A percentile compares a stretch with the other conserved stretches of the same genome.
Conservation (phyloP, 805 yeast genomes). For the Hanseniaspora singularis region DNA sequence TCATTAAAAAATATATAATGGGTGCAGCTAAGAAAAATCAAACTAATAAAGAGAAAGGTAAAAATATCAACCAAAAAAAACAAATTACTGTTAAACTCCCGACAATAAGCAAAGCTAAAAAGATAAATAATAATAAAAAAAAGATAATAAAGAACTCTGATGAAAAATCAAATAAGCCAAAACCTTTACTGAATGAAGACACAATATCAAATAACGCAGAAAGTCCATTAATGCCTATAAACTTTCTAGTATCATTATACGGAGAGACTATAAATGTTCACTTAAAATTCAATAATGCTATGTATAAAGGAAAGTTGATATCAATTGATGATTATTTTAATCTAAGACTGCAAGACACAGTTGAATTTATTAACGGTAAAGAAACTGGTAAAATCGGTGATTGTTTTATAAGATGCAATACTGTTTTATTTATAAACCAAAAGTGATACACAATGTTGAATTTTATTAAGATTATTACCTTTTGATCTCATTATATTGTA, state of each 20-base stretch:
- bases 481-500: no score
- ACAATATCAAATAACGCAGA: not conserved
- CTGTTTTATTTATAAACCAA: constrained; percentile 54
- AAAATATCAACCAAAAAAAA: not conserved
- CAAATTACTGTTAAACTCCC: constrained; percentile 5
- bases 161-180: not conserved
- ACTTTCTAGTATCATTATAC: constrained; percentile 70
- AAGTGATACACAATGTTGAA: no score
- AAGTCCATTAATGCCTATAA: constrained; percentile 71
- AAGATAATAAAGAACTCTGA: not conserved
- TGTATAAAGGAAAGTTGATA: constrained; percentile 65
- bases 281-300: constrained; percentile 82
- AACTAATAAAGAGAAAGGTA: not conserved
- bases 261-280: constrained; percentile 61
- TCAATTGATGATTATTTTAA: constrained; percentile 92
- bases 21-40: no score
- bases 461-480: no score
- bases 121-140: not conserved
- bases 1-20: no score
- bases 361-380: constrained; percentile 39
- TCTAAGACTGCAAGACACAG: constrained; percentile 54
- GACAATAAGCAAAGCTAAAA: not conserved
- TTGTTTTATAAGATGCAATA: constrained; percentile 79
- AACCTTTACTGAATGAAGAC: not conserved
- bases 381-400: constrained; percentile 54